Evolutionary conservation across 1,139 yeast species (phyloP).

Genomic region (Trichomonascaceae sp.): DNA sequence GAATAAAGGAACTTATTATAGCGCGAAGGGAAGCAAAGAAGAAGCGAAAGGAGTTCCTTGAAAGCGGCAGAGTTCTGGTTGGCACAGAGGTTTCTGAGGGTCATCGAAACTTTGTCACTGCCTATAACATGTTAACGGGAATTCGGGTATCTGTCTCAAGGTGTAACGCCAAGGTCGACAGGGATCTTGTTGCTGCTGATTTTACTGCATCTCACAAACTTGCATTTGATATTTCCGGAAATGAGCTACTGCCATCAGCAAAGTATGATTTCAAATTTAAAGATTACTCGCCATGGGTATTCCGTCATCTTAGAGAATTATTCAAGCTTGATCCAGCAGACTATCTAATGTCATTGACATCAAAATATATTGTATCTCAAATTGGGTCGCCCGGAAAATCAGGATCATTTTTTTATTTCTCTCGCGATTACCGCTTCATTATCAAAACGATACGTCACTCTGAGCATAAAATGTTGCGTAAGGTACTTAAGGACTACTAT

Average conservation of each 20-base stretch:
- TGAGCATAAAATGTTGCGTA: conserved; percentile 79
- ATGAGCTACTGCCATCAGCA: conserved; percentile 85
- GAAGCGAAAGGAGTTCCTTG: conserved; percentile 40
- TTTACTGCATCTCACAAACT: conserved; percentile 68
- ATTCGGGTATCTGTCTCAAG: conserved; percentile 91
- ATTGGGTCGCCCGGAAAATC: conserved; percentile 95
- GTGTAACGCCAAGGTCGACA: conserved; percentile 75
- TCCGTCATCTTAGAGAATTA: conserved; percentile 68
- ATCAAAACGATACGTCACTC: conserved; percentile 93
- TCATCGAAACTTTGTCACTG: conserved; percentile 87
- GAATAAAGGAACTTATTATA: conserved; percentile 26
- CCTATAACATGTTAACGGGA: conserved; percentile 96
- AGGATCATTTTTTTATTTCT: conserved; percentile 92
- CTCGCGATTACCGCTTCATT: conserved; percentile 87
- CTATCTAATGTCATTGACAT: conserved; percentile 84
- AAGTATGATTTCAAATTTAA: conserved; percentile 95
- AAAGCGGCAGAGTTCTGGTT: conserved; percentile 61
- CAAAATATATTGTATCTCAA: conserved; percentile 87
- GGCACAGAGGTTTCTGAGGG: conserved; percentile 88
- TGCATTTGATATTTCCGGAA: conserved; percentile 83
- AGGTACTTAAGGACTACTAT: conserved; percentile 70
- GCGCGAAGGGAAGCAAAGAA: conserved; percentile 41
- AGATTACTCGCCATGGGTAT: conserved; percentile 93
- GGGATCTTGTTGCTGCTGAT: conserved; percentile 62
- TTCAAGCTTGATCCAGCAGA: conserved; percentile 96